Base-by-base conservation (phyloP, 176 grass and related monocot species). In the Carex myosuroides region DNA sequence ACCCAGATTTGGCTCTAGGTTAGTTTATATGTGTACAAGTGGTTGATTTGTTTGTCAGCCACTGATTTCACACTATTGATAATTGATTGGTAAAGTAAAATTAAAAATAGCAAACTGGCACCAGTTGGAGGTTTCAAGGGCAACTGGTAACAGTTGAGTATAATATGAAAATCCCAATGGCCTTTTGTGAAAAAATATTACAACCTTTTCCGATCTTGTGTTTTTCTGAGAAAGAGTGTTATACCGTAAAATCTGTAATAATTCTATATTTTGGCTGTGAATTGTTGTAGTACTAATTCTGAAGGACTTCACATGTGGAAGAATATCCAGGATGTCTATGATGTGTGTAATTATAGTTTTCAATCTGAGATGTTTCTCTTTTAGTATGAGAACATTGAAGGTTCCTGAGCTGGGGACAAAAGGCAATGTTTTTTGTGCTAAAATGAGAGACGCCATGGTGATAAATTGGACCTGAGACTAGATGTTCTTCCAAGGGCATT, bases 1-100 rank as follows among this genome's bases (percentile, higher is more conserved):
- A 96, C 73, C 91, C 85, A 35, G 97, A 99, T 64, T 91, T 99
- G 81, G 90, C 93, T 80, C 83, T 91, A 55, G 97, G 97, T 95
- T 79, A 86, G 85, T 87, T 84, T 29, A 14, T 74, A 75, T 29
- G 8, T 54, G 11, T 26, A 74, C 24, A 53, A 26, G 71, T 26
- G 46, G n/a, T 24, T 75, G 44, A 75, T 81, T 24, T 80, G 5
- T 56, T 79, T 81, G 39, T 33, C n/a, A 24, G 67, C 3, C 16
- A 32, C 17, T 70, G 67, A 70, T 44, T 44, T 70, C 65, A 44
- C 35, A 42, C 17, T 57, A 24, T 57, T 77, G 13, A 30, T 77
- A 56, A 55, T 77, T 77, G 22, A 57, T 32, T 50, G 22, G 8
- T 10, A 33, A 16, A 56, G 2, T 56, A 56, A 56, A 56, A 57